phyloP scores from a whole-genome alignment of 2,329 filamentous ascomycete species.

The Hymenoscyphus fructigenus region DNA sequence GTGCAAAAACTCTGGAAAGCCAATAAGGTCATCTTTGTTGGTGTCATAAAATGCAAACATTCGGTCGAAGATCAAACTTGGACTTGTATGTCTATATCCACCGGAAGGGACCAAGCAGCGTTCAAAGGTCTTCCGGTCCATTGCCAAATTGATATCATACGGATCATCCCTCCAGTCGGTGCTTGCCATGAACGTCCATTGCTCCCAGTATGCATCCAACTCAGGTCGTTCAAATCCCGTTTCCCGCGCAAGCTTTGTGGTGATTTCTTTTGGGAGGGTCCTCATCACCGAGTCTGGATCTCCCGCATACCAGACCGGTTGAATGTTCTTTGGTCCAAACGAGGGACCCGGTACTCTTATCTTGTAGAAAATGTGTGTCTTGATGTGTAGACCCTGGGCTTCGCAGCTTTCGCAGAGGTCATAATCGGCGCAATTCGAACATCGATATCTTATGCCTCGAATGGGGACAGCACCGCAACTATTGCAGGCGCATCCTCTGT shows the following conservation, averaged over 20 bases:
- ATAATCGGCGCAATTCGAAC: conserved; percentile 93
- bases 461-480: conserved; percentile 86
- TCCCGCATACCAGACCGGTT: conserved; percentile 84
- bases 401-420: conserved; percentile 96
- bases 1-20: conserved; percentile 86
- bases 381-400: conserved; percentile 68
- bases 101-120: conserved; percentile 85
- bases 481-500: conserved; percentile 90
- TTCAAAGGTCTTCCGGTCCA: conserved; percentile 92
- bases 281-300: conserved; percentile 72
- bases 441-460: conserved; percentile 87
- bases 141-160: conserved; percentile 73
- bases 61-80: conserved; percentile 90
- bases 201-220: conserved; percentile 91
- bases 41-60: conserved; percentile 97
- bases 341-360: conserved; percentile 86
- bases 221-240: conserved; percentile 83
- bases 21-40: conserved; percentile 84
- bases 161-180: conserved; percentile 82
- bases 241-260: conserved; percentile 66
- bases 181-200: conserved; percentile 92
- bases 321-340: conserved; percentile 75
- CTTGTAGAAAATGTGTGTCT: conserved; percentile 96
- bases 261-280: conserved; percentile 64
- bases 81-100: conserved; percentile 71